A percentile compares a stretch with the other conserved stretches of the same genome.
These are phyloP conservation scores for Rhodotorula toruloides DNA, from an alignment of 768 basidiomycete genomes.

Conservation along the genomic window DNA sequence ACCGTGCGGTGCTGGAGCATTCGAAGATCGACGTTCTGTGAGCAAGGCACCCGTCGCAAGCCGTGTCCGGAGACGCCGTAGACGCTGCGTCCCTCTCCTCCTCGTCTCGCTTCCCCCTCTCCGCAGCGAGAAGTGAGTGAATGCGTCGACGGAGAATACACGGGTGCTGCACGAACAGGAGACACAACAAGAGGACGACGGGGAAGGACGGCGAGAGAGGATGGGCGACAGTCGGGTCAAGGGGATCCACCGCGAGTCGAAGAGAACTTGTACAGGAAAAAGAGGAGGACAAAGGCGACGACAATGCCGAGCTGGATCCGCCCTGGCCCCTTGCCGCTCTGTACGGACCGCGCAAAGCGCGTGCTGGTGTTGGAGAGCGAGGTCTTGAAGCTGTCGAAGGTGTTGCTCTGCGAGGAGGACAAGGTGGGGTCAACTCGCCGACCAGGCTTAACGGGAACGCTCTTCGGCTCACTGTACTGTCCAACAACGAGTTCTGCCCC, in stretches of 20 bases:
- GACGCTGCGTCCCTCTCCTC: no score
- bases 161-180: no score
- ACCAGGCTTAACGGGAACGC: neutral
- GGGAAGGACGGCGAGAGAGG: neutral
- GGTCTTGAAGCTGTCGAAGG: slow-evolving; percentile 37
- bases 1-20: no score
- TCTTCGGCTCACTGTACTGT: slow-evolving; percentile 31
- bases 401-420: slow-evolving; percentile 20
- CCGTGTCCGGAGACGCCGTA: no score
- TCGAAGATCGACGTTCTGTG: no score
- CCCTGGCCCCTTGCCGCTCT: slow-evolving; percentile 6
- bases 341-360: slow-evolving; percentile 27
- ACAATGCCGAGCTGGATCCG: slow-evolving; percentile 22
- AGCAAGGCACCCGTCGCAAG: no score
- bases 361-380: slow-evolving; percentile 29
- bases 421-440: neutral
- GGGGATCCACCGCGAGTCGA: no score
- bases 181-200: no score
- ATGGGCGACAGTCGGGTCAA: neutral
- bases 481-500: slow-evolving; percentile 36
- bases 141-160: no score
- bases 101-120: no score
- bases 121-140: no score
- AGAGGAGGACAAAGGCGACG: slow-evolving; percentile 22
- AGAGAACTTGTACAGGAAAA: slow-evolving; percentile 30